Base-by-base conservation (phyloP, 805 yeast genomes). In the Yarrowia sp. region DNA sequence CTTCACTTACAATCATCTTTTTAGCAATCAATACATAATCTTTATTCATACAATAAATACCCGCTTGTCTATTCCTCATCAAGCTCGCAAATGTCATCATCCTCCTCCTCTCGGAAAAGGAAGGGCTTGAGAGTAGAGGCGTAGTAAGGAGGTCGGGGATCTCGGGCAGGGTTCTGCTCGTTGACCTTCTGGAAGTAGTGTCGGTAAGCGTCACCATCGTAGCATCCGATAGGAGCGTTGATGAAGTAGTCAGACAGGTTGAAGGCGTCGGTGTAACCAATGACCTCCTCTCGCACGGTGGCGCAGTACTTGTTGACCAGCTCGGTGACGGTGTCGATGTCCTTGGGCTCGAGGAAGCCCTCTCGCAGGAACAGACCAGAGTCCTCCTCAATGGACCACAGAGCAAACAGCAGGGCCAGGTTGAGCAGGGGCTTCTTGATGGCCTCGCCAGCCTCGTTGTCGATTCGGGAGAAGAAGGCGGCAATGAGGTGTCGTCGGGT, bases 251-350 rank as follows among this genome's bases (percentile, higher is more conserved):
- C 97, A 47, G 91, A 86, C 70, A 89, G 83, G 78, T 89, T 86
- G 82, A 92, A 92, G 1, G 96, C 84, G 78, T 92, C 98, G 6
- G 96, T 89, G 73, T 90, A 81, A 0, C 90, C 89, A 76, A 91
- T 86, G 67, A 89, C 90, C 73, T 89, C 86, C 38, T 86, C 84
- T 77, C 97, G 82, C 47, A 89, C 75, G 33, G 79, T 79, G 33
- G 80, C 77, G 70, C 89, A 79, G 70, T 87, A 75, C 60, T 75
- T 75, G 50, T 82, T 82, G 67, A 85, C 81, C 67, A 81, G 78
- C 10, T 74, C 76, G 56, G 83, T 82, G 52, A 83, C 72, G 7
- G 74, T 72, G 58, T 82, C 82, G 49, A 86, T 79, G 58, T 82
- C 81, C 8, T 80, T 80, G 10, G 89, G 79, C 12, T 85, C 78